These are phyloP conservation scores for Claviceps quebecensis DNA, from an alignment of 2,329 filamentous ascomycete genomes.

Conservation along the genomic window DNA sequence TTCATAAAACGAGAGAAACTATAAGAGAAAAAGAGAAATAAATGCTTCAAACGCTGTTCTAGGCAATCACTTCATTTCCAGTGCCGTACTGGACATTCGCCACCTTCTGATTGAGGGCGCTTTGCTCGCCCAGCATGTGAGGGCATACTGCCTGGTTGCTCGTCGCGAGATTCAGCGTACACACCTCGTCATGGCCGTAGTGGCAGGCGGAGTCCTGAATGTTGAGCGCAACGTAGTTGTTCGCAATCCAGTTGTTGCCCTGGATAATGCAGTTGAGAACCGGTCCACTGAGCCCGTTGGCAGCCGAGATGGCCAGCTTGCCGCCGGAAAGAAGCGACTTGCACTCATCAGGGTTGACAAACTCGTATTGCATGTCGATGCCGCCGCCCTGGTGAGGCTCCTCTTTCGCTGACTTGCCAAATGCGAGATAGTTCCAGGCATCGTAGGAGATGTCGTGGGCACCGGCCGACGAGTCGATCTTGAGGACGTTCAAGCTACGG, in stretches of 20 bases:
- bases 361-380: conserved; percentile 35
- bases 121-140: conserved; percentile 24
- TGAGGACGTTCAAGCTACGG: conserved; percentile 41
- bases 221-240: conserved; percentile 40
- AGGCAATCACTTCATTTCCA: conserved; percentile 22
- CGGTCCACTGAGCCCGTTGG: conserved; percentile 40
- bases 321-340: conserved; percentile 31
- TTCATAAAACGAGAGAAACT: background rate
- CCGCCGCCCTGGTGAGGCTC: conserved; percentile 34
- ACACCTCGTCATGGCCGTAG: conserved; percentile 36
- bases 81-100: conserved; percentile 39
- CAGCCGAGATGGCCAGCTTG: conserved; percentile 39
- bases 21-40: background rate
- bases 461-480: conserved; percentile 40
- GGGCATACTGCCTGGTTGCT: conserved; percentile 39
- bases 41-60: background rate
- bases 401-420: conserved; percentile 31
- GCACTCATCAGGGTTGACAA: conserved; percentile 34
- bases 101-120: conserved; percentile 22
- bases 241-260: conserved; percentile 33
- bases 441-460: conserved; percentile 48
- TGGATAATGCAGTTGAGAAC: conserved; percentile 25
- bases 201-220: conserved; percentile 36
- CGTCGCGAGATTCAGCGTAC: conserved; percentile 30
- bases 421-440: conserved; percentile 44